Conservation (phyloP, 1,139 yeast species). For the Geotrichum aggregatum region DNA sequence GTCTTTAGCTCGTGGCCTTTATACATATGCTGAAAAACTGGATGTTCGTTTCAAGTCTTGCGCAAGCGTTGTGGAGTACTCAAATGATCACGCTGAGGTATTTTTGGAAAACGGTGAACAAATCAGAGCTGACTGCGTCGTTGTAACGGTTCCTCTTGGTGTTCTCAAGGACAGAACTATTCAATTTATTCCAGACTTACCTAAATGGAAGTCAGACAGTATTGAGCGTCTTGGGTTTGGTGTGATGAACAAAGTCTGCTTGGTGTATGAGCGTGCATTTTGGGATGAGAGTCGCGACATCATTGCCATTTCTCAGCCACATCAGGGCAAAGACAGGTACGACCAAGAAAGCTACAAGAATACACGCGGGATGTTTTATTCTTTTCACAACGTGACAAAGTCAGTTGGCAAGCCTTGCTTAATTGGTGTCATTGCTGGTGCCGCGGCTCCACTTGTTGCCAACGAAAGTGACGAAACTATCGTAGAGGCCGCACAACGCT, state of each 20-base stretch:
- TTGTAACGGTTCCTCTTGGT: conserved; percentile 44
- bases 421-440: conserved; percentile 42
- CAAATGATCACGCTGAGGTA: conserved; percentile 32
- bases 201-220: conserved; percentile 43
- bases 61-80: conserved; percentile 41
- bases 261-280: conserved; percentile 40
- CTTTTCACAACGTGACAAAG: conserved; percentile 41
- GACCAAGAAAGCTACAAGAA: conserved; percentile 30
- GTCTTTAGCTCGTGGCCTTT: conserved; percentile 41
- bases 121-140: conserved; percentile 41
- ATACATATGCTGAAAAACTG: conserved; percentile 40
- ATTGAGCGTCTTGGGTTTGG: conserved; percentile 44
- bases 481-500: conserved; percentile 37
- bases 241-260: conserved; percentile 41
- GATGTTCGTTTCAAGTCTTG: conserved; percentile 42
- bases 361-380: conserved; percentile 40
- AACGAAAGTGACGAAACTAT: conserved; percentile 37
- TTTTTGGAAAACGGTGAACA: conserved; percentile 41
- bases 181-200: conserved; percentile 44
- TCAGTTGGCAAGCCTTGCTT: conserved; percentile 40
- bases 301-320: conserved; percentile 36
- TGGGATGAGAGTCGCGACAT: conserved; percentile 42
- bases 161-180: conserved; percentile 41
- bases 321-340: conserved; percentile 22
- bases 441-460: conserved; percentile 38